phyloP scores from a whole-genome alignment of 352 stramenopile genomes.

The Phytophthora boehmeriae region DNA sequence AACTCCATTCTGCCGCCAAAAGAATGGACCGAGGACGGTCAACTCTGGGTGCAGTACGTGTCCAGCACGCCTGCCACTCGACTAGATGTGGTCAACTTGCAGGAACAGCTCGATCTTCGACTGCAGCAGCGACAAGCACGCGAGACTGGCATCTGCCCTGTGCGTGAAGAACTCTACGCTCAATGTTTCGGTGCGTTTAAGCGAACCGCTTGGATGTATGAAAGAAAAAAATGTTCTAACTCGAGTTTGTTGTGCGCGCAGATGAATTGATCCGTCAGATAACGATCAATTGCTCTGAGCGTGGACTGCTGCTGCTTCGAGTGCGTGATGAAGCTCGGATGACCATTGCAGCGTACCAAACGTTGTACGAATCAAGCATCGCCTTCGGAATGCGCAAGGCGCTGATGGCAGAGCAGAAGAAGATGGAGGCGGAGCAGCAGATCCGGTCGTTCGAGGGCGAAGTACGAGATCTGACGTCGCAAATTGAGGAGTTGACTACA shows the following conservation, averaged over 20 bases:
- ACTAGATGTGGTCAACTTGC: constrained; percentile 92
- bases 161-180: constrained; percentile 92
- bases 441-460: constrained; percentile 84
- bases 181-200: constrained; percentile 86
- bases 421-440: constrained; percentile 86
- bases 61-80: constrained; percentile 90
- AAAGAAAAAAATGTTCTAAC: not conserved
- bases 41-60: constrained; percentile 94
- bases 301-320: constrained; percentile 87
- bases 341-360: constrained; percentile 94
- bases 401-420: constrained; percentile 92
- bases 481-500: constrained; percentile 78
- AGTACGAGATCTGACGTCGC: constrained; percentile 73
- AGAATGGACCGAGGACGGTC: constrained; percentile 89
- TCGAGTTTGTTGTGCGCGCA: constrained; percentile 15
- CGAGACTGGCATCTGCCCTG: constrained; percentile 92
- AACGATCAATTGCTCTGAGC: constrained; percentile 93
- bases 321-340: constrained; percentile 92
- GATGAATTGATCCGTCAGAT: constrained; percentile 94
- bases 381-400: constrained; percentile 95
- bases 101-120: constrained; percentile 91
- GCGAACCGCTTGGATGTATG: not conserved
- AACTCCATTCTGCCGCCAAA: constrained; percentile 92
- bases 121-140: constrained; percentile 91
- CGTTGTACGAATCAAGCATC: constrained; percentile 92